phyloP scores from a whole-genome alignment of 2,329 filamentous ascomycete genomes.

The Neophaeococcomyces aloes region DNA sequence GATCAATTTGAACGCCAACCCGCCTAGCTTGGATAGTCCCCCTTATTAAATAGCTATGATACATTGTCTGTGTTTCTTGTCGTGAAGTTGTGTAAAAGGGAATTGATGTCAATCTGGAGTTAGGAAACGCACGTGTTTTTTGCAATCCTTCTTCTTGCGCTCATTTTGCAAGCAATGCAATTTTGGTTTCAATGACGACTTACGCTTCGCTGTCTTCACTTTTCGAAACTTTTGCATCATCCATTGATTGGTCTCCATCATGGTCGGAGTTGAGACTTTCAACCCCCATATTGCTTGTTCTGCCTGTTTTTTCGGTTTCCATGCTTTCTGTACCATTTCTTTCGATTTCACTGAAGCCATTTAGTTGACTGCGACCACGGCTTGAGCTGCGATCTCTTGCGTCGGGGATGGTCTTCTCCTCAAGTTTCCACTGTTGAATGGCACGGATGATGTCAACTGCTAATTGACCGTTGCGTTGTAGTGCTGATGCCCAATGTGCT shows the following conservation, averaged over 20 bases:
- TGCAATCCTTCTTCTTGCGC: background rate
- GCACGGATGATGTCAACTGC: conserved; percentile 45
- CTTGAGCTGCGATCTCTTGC: conserved; percentile 26
- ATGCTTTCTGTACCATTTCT: conserved; percentile 11
- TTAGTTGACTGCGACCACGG: conserved; percentile 13
- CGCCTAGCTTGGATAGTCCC: too few species aligned
- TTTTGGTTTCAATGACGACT: conserved; percentile 4
- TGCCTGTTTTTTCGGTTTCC: conserved; percentile 10
- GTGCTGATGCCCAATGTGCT: conserved; percentile 44
- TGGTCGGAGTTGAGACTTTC: conserved; percentile 8
- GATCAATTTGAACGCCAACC: background rate
- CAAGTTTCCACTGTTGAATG: conserved; percentile 45
- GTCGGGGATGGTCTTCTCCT: conserved; percentile 40
- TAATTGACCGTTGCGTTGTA: conserved; percentile 45
- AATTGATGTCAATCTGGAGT: background rate
- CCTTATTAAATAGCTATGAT: background rate
- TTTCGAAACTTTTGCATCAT: conserved; percentile 4
- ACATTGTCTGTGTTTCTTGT: background rate
- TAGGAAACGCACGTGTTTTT: background rate
- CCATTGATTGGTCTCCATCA: conserved; percentile 3
- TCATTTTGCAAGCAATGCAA: background rate
- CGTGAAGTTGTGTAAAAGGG: too few species aligned
- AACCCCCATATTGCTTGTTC: conserved; percentile 4
- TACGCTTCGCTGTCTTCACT: conserved; percentile 9
- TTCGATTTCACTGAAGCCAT: conserved; percentile 18